Evolutionary conservation across 2,329 filamentous ascomycete genomes (phyloP), one percentile per base, ranked within the genome.

Genomic region (Phaeosphaeriaceae sp.): DNA sequence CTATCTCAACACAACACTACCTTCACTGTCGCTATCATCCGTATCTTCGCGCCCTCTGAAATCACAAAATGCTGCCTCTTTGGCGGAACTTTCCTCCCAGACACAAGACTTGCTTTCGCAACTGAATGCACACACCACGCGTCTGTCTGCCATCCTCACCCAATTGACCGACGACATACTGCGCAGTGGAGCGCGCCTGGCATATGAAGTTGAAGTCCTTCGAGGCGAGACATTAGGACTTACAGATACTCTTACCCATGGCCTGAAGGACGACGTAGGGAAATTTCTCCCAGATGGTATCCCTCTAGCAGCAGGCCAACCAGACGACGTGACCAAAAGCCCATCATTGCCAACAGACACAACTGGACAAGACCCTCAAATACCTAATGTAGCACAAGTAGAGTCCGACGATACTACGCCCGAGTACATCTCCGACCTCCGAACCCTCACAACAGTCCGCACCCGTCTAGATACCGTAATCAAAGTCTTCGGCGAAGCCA

Each of bases 161-260:
- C 87, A 93, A 66, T 79, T 97, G 51, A 97, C 94, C 9, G 93
- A 99, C 72, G 94, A 97, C 61, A 97, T 99, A 56, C 76, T 99
- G 54, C 85, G 94, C 48, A 92, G 90, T 65, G 90, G 92, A 20
- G 91, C 90, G 57, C 83, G 93, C 3, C 78, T 99, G 48, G 91
- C 92, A 16, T 99, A 99, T 68, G 90, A 97, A 74, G 93, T 97
- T 16, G 93, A 97, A 74, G 83, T 97, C 15, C 75, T 97, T 40
- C 85, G 92, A n/a, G 92, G 92, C 55, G 92, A 97, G 74, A 89
- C 91, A 2, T 76, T 92, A 38, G 83, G 88, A n/a, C 77, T 97
- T 29, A 86, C 87, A 1, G 92, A 97, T 68, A 82, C 87, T 2
- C 77, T 97, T 61, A 84, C 86, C 4, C 89, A 92, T 58, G 84